Evolutionary conservation across 2,329 filamentous ascomycete genomes (phyloP), one percentile per base, ranked within the genome.

Genomic region (Epichloe aotearoae): DNA sequence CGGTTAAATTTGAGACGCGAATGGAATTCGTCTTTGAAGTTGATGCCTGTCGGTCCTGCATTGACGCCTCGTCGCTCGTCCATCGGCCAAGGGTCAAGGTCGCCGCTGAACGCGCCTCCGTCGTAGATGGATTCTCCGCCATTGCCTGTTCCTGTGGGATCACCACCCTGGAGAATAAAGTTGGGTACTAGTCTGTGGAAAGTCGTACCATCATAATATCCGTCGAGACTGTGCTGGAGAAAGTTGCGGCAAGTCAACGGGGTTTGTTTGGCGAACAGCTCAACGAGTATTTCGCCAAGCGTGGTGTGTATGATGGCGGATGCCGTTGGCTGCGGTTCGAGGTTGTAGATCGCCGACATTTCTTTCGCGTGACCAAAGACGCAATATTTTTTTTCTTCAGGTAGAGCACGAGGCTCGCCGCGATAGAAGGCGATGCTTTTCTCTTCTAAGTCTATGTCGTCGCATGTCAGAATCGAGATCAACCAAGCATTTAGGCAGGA

Each of bases 171-270:
- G 11, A 97, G 72, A 55, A 98, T 87, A 67, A 98, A 98, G 48
- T 86, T 86, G 0, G 90, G 88, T 0, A 95, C 83, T 5, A 97
- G 75, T 23, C 93, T 87, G 70, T 98, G 93, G 70, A 98, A 98
- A 55, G 93, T 83, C 0, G 90, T 96, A 63, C 84, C 83, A 60
- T 88, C 84, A 72, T 97, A 98, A 73, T 97, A 97, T 58, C 89
- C 89, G 64, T 98, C 90, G 58, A 96, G 79, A 64, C 88, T 93
- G 62, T 90, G 84, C 67, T 98, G 93, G 38, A 98, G 77, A 69
- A 98, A 98, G 72, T 96, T 97, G 59, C 91, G 88, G 63, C 84
- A 89, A 26, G 93, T 86, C 55, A 96, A 75, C 8, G 93, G 93
- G 0, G 88, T 86, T 69, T 98, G 93, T 64, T 93, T 93, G 17